Conservation (phyloP, 306 rosid species). For the Cucumis hystrix region DNA sequence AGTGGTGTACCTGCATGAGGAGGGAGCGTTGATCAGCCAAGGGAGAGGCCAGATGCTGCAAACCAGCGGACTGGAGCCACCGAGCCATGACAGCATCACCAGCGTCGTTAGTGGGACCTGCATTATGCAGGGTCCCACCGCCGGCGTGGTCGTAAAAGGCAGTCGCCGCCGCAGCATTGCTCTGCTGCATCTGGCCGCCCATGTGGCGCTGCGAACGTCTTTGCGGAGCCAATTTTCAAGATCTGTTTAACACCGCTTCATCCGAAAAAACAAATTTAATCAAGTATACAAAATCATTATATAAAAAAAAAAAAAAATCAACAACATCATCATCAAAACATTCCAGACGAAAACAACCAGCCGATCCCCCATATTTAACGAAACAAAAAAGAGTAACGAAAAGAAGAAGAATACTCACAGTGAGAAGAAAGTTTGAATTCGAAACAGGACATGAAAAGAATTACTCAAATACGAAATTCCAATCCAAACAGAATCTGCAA, state of each 20-base stretch:
- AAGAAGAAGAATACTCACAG: constrained; percentile 29
- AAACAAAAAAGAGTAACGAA: background rate
- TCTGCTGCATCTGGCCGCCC: constrained; percentile 99
- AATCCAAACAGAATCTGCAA: constrained; percentile 23
- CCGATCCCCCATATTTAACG: background rate
- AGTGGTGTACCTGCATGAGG: constrained; percentile 64
- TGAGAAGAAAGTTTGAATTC: constrained; percentile 45
- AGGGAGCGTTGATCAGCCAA: constrained; percentile 83
- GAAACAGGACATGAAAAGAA: constrained; percentile 48
- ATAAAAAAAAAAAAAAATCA: background rate
- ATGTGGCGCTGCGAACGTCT: constrained; percentile 99
- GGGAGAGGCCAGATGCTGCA: constrained; percentile 99
- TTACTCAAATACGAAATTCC: constrained; percentile 21
- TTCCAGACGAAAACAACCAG: background rate
- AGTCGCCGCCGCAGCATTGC: constrained; percentile 85
- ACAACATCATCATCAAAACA: background rate
- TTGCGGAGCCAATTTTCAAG: constrained; percentile 99
- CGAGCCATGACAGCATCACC: constrained; percentile 99
- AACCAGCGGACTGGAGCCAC: constrained; percentile 96
- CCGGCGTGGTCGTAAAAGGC: constrained; percentile 65
- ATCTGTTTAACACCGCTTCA: constrained; percentile 53
- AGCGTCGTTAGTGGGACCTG: constrained; percentile 59
- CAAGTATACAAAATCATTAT: background rate
- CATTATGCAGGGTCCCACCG: constrained; percentile 56
- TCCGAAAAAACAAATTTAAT: constrained; percentile 6